Conservation (phyloP, 495 filamentous ascomycete species). For the Aspergillus heteromorphus region DNA sequence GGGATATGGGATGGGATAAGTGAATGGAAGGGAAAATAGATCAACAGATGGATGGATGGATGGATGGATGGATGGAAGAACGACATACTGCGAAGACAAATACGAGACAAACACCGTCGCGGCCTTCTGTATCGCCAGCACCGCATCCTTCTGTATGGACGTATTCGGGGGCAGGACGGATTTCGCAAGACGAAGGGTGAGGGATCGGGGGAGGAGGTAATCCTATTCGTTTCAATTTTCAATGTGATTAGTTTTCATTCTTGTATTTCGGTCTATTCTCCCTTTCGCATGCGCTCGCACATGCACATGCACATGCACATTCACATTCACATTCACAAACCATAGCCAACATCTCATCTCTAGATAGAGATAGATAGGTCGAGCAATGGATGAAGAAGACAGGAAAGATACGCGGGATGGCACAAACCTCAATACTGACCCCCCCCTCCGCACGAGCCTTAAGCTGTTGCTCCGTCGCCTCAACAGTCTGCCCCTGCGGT, state of each 20-base stretch:
- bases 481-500: conserved; percentile 13
- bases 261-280: not conserved
- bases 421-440: conserved; percentile 39
- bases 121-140: conserved; percentile 84
- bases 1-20: not conserved
- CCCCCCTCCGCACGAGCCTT: conserved; percentile 41
- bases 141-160: conserved; percentile 87
- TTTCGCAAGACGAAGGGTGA: conserved; percentile 89
- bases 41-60: not conserved
- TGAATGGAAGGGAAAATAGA: not conserved
- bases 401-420: too few relatives aligned
- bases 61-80: conserved; percentile 3
- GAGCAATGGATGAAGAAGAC: too few relatives aligned
- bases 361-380: too few relatives aligned
- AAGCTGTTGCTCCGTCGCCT: conserved; percentile 44
- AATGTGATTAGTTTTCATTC: conserved; percentile 4
- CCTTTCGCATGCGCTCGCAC: too few relatives aligned
- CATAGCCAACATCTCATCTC: too few relatives aligned
- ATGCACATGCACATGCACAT: too few relatives aligned
- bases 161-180: conserved; percentile 95
- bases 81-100: conserved; percentile 69
- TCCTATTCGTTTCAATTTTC: conserved; percentile 51
- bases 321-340: too few relatives aligned
- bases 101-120: conserved; percentile 94
- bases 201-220: conserved; percentile 85